Base-by-base conservation (phyloP, 2,329 filamentous ascomycete species). In the Fusarium kyushuense region DNA sequence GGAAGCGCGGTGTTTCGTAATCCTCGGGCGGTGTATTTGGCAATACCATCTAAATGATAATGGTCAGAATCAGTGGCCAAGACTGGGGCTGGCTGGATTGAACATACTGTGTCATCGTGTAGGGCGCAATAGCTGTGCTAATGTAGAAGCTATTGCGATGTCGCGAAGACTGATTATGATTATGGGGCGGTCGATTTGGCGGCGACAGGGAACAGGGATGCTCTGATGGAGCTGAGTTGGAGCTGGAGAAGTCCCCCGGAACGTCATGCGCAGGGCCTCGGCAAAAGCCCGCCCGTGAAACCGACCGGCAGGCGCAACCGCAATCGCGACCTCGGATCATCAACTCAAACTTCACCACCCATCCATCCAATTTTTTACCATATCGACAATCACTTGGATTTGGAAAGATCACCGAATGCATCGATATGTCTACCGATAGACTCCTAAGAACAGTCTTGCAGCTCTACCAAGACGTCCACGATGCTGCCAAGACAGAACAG, bases 1-100 rank as follows among this genome's bases (percentile, higher is more conserved):
- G 94, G 76, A 96, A 97, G 6, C 82, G 77, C 21, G 93, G 93
- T 23, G 87, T 86, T 27, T 79, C 77, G 81, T 97, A 96, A 76
- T 68, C 70, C 14, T 74, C 51, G 17, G 85, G 85, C 38, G 83
- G 81, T 19, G 58, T 54, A 47, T 69, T 72, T 21, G 63, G 72
- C 42, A 64, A 53, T 36, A 63, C 56, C 76, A 78, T 78, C 67
- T 73, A 32, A 14, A 25, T 40, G 6, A 21, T 11, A 2, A n/a
- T 6, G 11, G 38, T 74, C 58, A 72, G 72, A 17, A 25, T 21
- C 6, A 30, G 1, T 17, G 29, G 19, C 16, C 1, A 30, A 33
- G 8, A 52, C 14, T 25, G 33, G 10, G 21, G 13, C 17, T 11
- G 40, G 16, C 16, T 13, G 41, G 17, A 10, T 19, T 35, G 19